Conservation (phyloP, 1,284 basidiomycete species). For the Melanopsichium pennsylvanicum region DNA sequence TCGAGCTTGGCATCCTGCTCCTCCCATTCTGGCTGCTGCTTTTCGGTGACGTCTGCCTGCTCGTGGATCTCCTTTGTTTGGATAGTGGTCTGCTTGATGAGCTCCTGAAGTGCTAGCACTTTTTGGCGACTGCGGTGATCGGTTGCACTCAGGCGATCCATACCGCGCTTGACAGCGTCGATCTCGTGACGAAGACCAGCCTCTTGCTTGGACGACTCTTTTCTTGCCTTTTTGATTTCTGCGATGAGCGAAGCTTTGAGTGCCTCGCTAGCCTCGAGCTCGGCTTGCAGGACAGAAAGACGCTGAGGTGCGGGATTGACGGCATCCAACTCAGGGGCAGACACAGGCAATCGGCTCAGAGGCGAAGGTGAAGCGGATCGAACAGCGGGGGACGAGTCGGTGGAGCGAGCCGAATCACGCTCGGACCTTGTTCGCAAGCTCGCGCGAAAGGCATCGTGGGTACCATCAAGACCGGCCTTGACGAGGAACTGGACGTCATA, state of each 20-base stretch:
- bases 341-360: slow-evolving; percentile 29
- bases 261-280: slow-evolving; percentile 39
- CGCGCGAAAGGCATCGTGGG: slow-evolving; percentile 24
- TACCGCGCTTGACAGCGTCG: slow-evolving; percentile 51
- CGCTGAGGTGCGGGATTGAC: slow-evolving; percentile 19
- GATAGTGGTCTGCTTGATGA: slow-evolving; percentile 54
- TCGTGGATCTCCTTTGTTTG: slow-evolving; percentile 48
- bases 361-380: slow-evolving; percentile 42
- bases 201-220: slow-evolving; percentile 53
- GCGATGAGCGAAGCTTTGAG: slow-evolving; percentile 35
- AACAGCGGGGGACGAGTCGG: slow-evolving; percentile 16
- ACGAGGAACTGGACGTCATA: slow-evolving; percentile 54
- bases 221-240: slow-evolving; percentile 47
- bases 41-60: slow-evolving; percentile 46
- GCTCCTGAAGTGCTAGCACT: slow-evolving; percentile 55
- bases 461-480: slow-evolving; percentile 36
- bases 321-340: slow-evolving; percentile 23
- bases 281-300: slow-evolving; percentile 34
- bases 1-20: slow-evolving; percentile 30
- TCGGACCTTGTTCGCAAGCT: slow-evolving; percentile 33
- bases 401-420: slow-evolving; percentile 28
- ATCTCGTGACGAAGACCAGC: slow-evolving; percentile 51
- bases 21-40: slow-evolving; percentile 44
- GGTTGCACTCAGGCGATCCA: slow-evolving; percentile 49
- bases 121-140: slow-evolving; percentile 58